Base-by-base conservation (phyloP, 2,329 filamentous ascomycete genomes). In the Arthrobotrys pseudoclavata region DNA sequence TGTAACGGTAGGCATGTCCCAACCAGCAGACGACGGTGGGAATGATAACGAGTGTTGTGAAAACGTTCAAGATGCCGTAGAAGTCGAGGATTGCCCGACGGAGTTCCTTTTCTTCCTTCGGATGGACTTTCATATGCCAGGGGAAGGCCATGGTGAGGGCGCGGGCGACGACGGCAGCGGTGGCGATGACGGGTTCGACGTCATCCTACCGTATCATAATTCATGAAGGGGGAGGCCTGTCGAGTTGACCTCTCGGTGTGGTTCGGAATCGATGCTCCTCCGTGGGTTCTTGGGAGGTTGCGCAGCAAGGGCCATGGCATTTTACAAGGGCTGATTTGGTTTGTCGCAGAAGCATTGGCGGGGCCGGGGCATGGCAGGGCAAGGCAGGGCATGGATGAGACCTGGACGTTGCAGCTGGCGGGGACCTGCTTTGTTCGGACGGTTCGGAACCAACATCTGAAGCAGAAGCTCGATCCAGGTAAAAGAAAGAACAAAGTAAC, bases 21-120 rank as follows among this genome's bases (percentile, higher is more conserved):
- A 66, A 29, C 50, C 50, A 66, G 67, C 66, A 76, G 60, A 76
- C 57, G 26, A 20, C 9, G 6, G 26, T n/a, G 4, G 57, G 24
- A 15, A 48, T 60, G 4, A 62, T 12, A 3, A 71, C 47, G 15
- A 76, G 37, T 5, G 53, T 55, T n/a, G 45, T 18, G 55, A 53
- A 72, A 15, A 78, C 22, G 61, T 1, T n/a, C 12, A 72, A 42
- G 42, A 52, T n/a, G 45, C 68, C 75, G 68, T 61, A 78, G 68
- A 78, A 78, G n/a, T 71, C 75, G 52, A 78, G 69, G 18, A 69
- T 55, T 13, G 57, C 47, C 2, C 72, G 72, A n/a, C 72, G 72
- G 15, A 76, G 52, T 26, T 69, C 66, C 52, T 76, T 76, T 34
- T 66, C 72, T n/a, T 42, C 37, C 24, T 31, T 9, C 7, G 72